Evolutionary conservation across 1,284 basidiomycete genomes (phyloP).

Genomic region (Laetiporus sulphureus): DNA sequence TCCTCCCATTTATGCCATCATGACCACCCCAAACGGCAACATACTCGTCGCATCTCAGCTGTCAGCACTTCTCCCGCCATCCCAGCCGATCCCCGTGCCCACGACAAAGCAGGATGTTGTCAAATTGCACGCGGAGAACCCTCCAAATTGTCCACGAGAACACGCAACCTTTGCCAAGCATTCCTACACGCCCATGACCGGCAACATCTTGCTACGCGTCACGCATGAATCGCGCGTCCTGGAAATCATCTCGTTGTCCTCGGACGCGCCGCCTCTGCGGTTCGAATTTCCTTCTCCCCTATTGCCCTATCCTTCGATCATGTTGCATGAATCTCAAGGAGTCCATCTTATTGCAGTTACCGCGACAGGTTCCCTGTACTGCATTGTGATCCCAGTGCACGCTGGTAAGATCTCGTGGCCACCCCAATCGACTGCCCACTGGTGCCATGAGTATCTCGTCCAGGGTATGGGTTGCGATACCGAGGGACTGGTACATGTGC

Average conservation of each 20-base stretch:
- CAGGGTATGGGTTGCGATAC: constrained; percentile 30
- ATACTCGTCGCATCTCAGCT: constrained; percentile 57
- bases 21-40: constrained; percentile 30
- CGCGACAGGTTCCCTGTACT: constrained; percentile 66
- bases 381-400: constrained; percentile 62
- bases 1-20: constrained; percentile 1
- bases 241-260: constrained; percentile 70
- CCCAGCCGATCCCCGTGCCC: constrained; percentile 45
- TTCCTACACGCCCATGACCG: constrained; percentile 52
- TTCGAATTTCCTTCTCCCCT: constrained; percentile 76
- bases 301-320: constrained; percentile 58
- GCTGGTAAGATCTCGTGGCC: constrained; percentile 51
- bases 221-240: constrained; percentile 70
- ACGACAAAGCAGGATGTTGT: constrained; percentile 51
- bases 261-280: constrained; percentile 56
- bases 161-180: constrained; percentile 55
- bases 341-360: constrained; percentile 73
- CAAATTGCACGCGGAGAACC: constrained; percentile 32
- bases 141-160: constrained; percentile 56
- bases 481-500: constrained; percentile 58
- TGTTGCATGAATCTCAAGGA: constrained; percentile 51
- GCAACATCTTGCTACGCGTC: constrained; percentile 68
- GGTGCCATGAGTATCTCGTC: constrained; percentile 66
- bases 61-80: constrained; percentile 51
- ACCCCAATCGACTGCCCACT: constrained; percentile 40